Conservation (phyloP, 768 basidiomycete species). For the Leccinum subtestaceum region DNA sequence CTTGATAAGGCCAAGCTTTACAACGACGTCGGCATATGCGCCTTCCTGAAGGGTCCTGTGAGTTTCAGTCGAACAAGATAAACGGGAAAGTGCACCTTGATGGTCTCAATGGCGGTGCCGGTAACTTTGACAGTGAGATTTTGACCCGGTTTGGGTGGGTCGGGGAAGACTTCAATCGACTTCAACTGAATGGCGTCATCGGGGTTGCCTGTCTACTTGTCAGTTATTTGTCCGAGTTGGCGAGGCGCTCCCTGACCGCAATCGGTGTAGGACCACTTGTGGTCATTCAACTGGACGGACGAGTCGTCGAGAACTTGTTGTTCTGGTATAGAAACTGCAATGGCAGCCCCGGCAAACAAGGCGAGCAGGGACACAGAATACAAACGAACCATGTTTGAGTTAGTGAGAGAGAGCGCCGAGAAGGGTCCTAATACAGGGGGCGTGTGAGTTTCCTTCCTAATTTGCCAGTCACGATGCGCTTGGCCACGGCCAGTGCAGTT, state of each 20-base stretch:
- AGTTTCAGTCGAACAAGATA: slow-evolving; percentile 3
- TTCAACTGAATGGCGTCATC: slow-evolving; percentile 57
- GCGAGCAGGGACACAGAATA: slow-evolving; percentile 28
- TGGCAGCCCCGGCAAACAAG: slow-evolving; percentile 22
- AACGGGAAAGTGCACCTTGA: slow-evolving; percentile 53
- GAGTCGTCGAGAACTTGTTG: slow-evolving; percentile 34
- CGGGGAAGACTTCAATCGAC: slow-evolving; percentile 73
- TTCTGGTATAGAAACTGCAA: slow-evolving; percentile 23
- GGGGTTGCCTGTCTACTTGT: slow-evolving; percentile 38
- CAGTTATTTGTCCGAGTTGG: neutral
- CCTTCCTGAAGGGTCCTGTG: slow-evolving; percentile 63
- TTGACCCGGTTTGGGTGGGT: slow-evolving; percentile 86
- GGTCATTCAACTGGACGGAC: slow-evolving; percentile 35
- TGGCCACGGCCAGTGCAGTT: neutral
- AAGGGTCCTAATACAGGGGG: slow-evolving; percentile 15
- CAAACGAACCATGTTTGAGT: slow-evolving; percentile 31
- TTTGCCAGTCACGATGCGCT: neutral
- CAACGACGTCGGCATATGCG: slow-evolving; percentile 82
- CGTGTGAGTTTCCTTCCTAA: slow-evolving; percentile 23
- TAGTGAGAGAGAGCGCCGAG: slow-evolving; percentile 20
- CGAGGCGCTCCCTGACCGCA: slow-evolving; percentile 60
- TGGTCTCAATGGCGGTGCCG: slow-evolving; percentile 52
- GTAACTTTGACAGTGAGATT: slow-evolving; percentile 82
- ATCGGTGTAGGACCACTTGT: slow-evolving; percentile 62
- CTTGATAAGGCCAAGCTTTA: slow-evolving; percentile 94